These are phyloP conservation scores for Posidonia oceanica DNA, from an alignment of 116 monocot species.

Conservation along the genomic window DNA sequence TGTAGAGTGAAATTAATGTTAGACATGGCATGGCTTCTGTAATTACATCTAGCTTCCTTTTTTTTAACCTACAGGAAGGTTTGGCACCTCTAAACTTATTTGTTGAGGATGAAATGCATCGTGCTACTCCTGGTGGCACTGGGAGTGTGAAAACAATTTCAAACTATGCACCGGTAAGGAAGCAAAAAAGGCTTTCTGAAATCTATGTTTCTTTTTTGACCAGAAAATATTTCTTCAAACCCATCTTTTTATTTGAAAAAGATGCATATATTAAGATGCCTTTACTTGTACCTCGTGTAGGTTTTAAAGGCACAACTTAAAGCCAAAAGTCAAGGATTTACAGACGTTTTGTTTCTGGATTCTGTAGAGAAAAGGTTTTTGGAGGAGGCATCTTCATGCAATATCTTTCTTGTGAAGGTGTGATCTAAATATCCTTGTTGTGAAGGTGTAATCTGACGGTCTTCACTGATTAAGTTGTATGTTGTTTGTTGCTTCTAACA, in stretches of 20 bases:
- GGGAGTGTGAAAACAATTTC: conserved; percentile 80
- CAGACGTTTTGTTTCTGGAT: conserved; percentile 76
- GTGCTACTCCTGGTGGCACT: conserved; percentile 79
- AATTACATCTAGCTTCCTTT: background rate
- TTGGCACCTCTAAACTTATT: conserved; percentile 56
- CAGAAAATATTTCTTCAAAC: too few species aligned
- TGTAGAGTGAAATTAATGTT: too few species aligned
- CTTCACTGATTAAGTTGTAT: too few species aligned
- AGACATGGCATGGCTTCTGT: too few species aligned
- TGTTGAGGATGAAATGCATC: conserved; percentile 67
- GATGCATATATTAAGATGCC: background rate
- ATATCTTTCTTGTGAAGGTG: conserved; percentile 78
- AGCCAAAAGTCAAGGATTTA: conserved; percentile 58
- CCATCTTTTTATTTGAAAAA: background rate
- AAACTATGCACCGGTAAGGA: conserved; percentile 72
- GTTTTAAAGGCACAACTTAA: conserved; percentile 54
- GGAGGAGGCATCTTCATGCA: conserved; percentile 80
- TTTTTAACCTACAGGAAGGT: conserved; percentile 38
- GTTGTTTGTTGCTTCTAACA: too few species aligned
- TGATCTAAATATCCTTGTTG: background rate
- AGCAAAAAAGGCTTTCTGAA: background rate
- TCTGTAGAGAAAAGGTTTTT: conserved; percentile 49
- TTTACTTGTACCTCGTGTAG: conserved; percentile 12
- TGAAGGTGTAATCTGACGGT: too few species aligned
- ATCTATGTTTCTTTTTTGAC: background rate